A percentile compares a stretch with the other conserved stretches of the same genome.
phyloP scores from a whole-genome alignment of 768 basidiomycete genomes.

The Chalciporus sphaerocephalus region DNA sequence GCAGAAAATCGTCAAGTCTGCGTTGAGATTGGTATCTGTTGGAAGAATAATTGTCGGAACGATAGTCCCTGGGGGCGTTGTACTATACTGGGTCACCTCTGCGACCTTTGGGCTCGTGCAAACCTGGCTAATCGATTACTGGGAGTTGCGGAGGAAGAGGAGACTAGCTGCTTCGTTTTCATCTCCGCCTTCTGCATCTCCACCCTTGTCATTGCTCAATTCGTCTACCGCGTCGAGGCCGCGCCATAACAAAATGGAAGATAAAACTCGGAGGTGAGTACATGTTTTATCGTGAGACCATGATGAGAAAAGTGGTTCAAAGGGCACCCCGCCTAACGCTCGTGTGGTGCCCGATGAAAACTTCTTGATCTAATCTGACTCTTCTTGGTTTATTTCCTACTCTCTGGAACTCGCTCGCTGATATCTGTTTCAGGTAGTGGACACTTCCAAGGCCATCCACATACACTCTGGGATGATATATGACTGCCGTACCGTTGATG shows the following conservation, averaged over 20 bases:
- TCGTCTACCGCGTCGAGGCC: background rate
- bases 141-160: slow-evolving; percentile 42
- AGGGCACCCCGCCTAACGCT: slow-evolving; percentile 51
- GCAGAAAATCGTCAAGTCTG: slow-evolving; percentile 49
- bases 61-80: slow-evolving; percentile 66
- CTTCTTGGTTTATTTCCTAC: background rate
- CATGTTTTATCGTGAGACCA: slow-evolving; percentile 27
- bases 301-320: slow-evolving; percentile 75
- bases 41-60: slow-evolving; percentile 63
- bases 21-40: slow-evolving; percentile 55
- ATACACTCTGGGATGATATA: background rate
- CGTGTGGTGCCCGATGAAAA: slow-evolving; percentile 51
- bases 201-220: background rate
- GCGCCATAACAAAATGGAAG: slow-evolving; percentile 14
- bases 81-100: slow-evolving; percentile 76
- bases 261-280: slow-evolving; percentile 20
- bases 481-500: background rate
- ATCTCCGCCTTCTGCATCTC: background rate
- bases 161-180: slow-evolving; percentile 8
- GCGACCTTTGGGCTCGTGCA: slow-evolving; percentile 70
- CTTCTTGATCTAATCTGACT: slow-evolving; percentile 94
- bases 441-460: background rate
- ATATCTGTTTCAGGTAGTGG: slow-evolving; percentile 1
- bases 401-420: slow-evolving; percentile 2
- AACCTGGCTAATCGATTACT: slow-evolving; percentile 69